A percentile compares a stretch with the other conserved stretches of the same genome.
phyloP scores from a whole-genome alignment of 306 rosid genomes.

The Quercus mongolica region DNA sequence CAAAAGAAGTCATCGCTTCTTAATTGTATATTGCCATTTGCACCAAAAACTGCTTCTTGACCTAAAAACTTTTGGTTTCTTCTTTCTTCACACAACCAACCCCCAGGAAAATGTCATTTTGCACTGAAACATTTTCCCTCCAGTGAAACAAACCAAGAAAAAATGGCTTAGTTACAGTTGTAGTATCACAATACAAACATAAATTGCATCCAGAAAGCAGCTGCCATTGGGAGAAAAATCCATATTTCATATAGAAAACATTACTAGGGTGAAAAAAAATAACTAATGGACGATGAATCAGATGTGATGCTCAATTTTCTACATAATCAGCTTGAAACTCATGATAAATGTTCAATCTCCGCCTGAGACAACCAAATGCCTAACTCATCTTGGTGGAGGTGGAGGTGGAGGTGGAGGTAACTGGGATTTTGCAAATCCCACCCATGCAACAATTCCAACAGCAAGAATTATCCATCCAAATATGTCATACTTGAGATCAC shows the following conservation, averaged over 20 bases:
- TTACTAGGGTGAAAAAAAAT: neutral
- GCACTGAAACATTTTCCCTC: too few relatives aligned
- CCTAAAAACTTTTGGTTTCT: too few relatives aligned
- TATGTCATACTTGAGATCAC: slow-evolving; percentile 53
- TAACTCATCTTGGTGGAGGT: slow-evolving; percentile 39
- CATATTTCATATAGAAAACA: neutral
- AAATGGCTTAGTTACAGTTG: neutral
- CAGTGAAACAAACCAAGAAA: neutral
- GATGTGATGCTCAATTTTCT: slow-evolving; percentile 24
- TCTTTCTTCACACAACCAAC: too few relatives aligned
- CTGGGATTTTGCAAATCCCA: slow-evolving; percentile 52
- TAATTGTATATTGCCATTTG: too few relatives aligned
- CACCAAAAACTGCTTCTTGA: too few relatives aligned
- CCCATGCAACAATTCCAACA: slow-evolving; percentile 67
- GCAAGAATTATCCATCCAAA: slow-evolving; percentile 62
- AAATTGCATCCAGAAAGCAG: neutral
- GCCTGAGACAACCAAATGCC: slow-evolving; percentile 3
- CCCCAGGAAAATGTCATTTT: too few relatives aligned
- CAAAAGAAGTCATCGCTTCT: too few relatives aligned
- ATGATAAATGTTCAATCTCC: neutral
- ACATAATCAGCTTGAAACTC: slow-evolving; percentile 7
- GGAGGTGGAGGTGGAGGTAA: slow-evolving; percentile 46
- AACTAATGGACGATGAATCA: neutral
- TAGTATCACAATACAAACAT: neutral
- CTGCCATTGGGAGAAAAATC: neutral